Base-by-base conservation (phyloP, 257 asterid species). In the Solanum tarapatanum region DNA sequence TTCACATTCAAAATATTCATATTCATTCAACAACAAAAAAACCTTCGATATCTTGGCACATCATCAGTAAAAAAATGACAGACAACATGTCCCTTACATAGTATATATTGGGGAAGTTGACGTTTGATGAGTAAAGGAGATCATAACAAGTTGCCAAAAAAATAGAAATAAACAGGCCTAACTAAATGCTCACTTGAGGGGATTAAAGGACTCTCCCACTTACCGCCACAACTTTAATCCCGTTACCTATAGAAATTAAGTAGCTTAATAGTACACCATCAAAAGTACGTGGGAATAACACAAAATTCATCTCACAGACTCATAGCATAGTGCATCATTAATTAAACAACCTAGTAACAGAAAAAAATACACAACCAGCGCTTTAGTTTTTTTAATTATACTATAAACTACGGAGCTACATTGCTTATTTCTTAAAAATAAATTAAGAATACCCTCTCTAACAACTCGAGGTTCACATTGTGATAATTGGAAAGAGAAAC, bases 151-250 rank as follows among this genome's bases (percentile, higher is more conserved):
- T 72, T 17, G 14, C 24, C 43, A 72, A 13, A 70, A 70, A 32
- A 23, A 72, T 3, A 72, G 14, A 72, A 72, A 32, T 33, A 72
- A 72, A 33, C 2, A 72, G 43, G 79, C 37, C 26, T 21, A 72
- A 72, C 39, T 70, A 70, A 30, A 88, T 58, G 41, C 98, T 92
- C 91, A 95, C 98, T 96, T 94, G 87, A 98, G 98, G 90, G 99
- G 98, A 87, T 94, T 94, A 84, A 96, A 95, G 23, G 95, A 95
- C 90, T 96, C 99, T 84, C 99, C 99, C 64, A 96, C 94, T 93
- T 95, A 96, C 90, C 95, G 89, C 98, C 98, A 96, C 94, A 95
- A 90, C 93, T 96, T 96, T 88, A 93, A 89, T 89, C 98, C 98
- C 85, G 96, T 96, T 45, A 96, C 99, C 98, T 95, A 90, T 1